Base-by-base conservation (phyloP, 371 early-diverging fungal species). In the Saksenaea oblongispora region DNA sequence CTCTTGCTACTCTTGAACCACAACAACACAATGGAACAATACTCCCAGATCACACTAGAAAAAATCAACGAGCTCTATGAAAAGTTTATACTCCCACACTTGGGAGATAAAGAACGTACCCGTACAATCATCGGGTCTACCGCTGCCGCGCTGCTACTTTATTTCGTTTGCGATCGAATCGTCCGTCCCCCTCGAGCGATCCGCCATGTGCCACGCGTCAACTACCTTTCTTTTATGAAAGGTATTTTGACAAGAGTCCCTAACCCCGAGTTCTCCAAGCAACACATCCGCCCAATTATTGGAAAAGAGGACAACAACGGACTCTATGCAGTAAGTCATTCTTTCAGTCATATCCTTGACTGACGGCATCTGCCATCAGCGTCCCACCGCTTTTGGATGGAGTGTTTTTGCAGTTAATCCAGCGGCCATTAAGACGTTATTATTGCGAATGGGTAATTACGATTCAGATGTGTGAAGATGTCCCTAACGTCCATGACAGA, bases 371-470 rank as follows among this genome's bases (percentile, higher is more conserved):
- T 14, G 55, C 18, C 58, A 56, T 34, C 37, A 56, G 31, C 53
- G 66, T 51, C 31, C 34, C 34, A 14, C 34, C 28, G 22, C 0
- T 5, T 47, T 47, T 27, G 66, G 66, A 5, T 65, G 66, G 66
- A 36, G 41, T 28, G 61, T 65, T 11, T 55, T n/a, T 28, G 56
- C 57, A 22, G 41, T 34, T 18, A 27, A 56, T 24, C 66, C 66
- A 14, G 26, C 17, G 1, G 26, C 36, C 10, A 37, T 51, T 26
- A 60, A 61, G 36, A 22, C 42, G 47, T 47, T 61, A n/a, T 31
- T 65, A 7, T 39, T 61, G 14, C 42, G 56, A 56, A 41, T 41
- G 41, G 59, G 65, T 65, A 60, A 42, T 9, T n/a, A 0, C 2
- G 10, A 13, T 0, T 61, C 14, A 1, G 24, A 22, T 34, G 15